Conservation (phyloP, 768 basidiomycete genomes). For the Collybia sp. region DNA sequence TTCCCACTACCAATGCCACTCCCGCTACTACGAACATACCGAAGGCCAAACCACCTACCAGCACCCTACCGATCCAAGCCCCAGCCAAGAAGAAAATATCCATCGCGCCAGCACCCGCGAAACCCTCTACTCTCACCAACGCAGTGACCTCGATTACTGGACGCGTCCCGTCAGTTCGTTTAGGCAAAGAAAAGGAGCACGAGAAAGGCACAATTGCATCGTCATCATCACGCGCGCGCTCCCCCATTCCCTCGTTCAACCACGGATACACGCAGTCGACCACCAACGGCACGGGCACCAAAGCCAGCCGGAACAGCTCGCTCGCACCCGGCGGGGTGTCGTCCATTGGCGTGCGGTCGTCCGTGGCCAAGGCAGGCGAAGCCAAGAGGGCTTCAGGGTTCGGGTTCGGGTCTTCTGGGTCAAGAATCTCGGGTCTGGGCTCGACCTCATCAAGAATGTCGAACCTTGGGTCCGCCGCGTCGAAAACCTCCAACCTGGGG, state of each 20-base stretch:
- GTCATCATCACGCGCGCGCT: constrained; percentile 11
- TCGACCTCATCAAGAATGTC: constrained; percentile 16
- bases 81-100: constrained; percentile 4
- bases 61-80: constrained; percentile 7
- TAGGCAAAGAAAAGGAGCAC: constrained; percentile 13
- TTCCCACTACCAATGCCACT: constrained; percentile 9
- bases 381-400: too few species aligned
- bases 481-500: constrained; percentile 24
- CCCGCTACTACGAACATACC: constrained; percentile 19
- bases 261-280: constrained; percentile 6
- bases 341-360: constrained; percentile 37
- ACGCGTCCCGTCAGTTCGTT: constrained; percentile 10
- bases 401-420: too few species aligned
- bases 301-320: constrained; percentile 6
- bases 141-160: constrained; percentile 4
- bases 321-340: constrained; percentile 25
- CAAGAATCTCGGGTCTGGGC: too few species aligned
- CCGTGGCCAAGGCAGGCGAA: too few species aligned
- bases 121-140: constrained; percentile 1
- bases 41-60: constrained; percentile 11
- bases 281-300: constrained; percentile 5
- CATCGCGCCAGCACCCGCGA: constrained; percentile 7
- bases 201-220: constrained; percentile 11
- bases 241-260: constrained; percentile 16
- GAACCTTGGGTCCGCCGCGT: constrained; percentile 27